Percentiles rank a stretch among this genome's conserved stretches.
Conservation (phyloP, 176 grass and related monocot species). For the Hordeum marinum region DNA sequence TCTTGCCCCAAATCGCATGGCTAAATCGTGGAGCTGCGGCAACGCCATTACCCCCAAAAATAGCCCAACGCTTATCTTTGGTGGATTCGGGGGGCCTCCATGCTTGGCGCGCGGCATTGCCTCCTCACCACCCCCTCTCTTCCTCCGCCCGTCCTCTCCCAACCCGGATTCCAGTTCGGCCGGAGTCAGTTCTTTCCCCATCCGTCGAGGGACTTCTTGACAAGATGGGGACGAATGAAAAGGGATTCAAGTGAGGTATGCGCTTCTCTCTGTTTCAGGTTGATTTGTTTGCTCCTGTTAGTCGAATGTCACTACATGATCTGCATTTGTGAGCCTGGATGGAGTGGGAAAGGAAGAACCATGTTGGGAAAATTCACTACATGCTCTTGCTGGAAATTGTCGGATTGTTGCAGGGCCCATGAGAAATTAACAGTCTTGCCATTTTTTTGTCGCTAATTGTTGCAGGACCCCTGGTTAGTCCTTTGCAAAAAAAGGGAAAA, state of each 20-base stretch:
- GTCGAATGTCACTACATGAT: not conserved
- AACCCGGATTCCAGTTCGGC: too few species aligned
- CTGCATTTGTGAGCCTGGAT: not conserved
- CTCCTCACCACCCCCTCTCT: not conserved
- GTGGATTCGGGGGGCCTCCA: constrained; percentile 6
- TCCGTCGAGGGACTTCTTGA: not conserved
- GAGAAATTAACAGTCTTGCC: not conserved
- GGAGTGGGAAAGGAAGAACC: not conserved
- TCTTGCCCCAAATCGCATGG: not conserved
- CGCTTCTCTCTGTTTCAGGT: not conserved
- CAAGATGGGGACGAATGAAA: not conserved
- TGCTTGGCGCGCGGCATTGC: constrained; percentile 9
- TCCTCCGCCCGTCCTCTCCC: not conserved
- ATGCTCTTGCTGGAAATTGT: not conserved
- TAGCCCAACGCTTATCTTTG: not conserved
- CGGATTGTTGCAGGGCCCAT: not conserved
- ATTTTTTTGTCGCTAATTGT: not conserved
- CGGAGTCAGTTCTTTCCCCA: not conserved
- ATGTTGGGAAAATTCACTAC: not conserved
- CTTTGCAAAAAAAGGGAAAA: not conserved
- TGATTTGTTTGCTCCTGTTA: not conserved
- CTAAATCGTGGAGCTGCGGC: constrained; percentile 1
- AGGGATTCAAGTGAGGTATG: constrained; percentile 23
- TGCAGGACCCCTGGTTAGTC: not conserved
- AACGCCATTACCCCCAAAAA: constrained; percentile 4